These are phyloP conservation scores for Gnomoniopsis smithogilvyi DNA, from an alignment of 2,329 filamentous ascomycete species.

Conservation along the genomic window DNA sequence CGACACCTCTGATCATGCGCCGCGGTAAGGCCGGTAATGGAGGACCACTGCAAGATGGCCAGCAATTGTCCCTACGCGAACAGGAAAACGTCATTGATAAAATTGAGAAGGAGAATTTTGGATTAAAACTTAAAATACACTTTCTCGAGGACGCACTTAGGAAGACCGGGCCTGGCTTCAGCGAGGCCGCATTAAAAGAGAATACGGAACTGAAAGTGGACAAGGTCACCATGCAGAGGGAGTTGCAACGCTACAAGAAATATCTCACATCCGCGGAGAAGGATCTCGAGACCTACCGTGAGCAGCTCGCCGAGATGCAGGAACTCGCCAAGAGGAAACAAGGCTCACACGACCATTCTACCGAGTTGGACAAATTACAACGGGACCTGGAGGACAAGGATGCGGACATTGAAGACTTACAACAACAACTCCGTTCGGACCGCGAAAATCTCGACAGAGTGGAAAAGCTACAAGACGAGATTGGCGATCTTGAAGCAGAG, in stretches of 20 bases:
- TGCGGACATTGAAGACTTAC: conserved; percentile 58
- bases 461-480: conserved; percentile 67
- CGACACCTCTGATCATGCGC: conserved; percentile 74
- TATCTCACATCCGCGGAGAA: conserved; percentile 77
- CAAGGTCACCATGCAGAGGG: conserved; percentile 83
- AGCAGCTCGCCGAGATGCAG: conserved; percentile 78
- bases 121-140: conserved; percentile 93
- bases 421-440: conserved; percentile 54
- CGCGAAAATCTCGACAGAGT: conserved; percentile 56
- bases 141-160: conserved; percentile 89
- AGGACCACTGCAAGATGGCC: conserved; percentile 72
- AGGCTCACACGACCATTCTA: conserved; percentile 65
- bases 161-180: conserved; percentile 86
- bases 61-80: conserved; percentile 86
- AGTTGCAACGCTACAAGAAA: conserved; percentile 84
- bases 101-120: conserved; percentile 98
- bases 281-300: conserved; percentile 78
- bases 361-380: conserved; percentile 56
- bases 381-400: conserved; percentile 56
- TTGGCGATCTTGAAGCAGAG: conserved; percentile 73
- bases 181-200: conserved; percentile 83
- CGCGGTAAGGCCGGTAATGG: conserved; percentile 51
- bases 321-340: conserved; percentile 77
- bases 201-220: conserved; percentile 96
- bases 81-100: conserved; percentile 95